Evolutionary conservation across 2,329 filamentous ascomycete species (phyloP), one percentile per base, ranked within the genome.

Genomic region (Talaromyces sp.): DNA sequence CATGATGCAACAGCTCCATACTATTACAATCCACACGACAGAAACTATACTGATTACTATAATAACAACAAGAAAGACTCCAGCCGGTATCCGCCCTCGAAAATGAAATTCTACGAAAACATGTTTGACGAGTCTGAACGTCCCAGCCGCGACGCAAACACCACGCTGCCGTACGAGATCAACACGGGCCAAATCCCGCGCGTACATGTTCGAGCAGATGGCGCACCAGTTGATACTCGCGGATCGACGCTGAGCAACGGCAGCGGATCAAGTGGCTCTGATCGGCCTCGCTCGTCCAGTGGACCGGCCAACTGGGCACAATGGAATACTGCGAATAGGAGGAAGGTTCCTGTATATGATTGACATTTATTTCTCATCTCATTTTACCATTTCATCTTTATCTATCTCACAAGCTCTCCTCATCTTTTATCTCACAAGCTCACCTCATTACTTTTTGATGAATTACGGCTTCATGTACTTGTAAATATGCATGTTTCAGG

Each of bases 161-260:
- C 55, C 9, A 54, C 54, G 3, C 52, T 57, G 9, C 54, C 58
- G 19, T 57, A 60, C 38, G 61, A 57, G n/a, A 60, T 57, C 11
- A 60, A 56, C n/a, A 57, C 60, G 5, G 38, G 57, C 55, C 53
- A 50, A 60, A 48, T 64, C 0, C 62, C 65, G 31, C 31, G 57
- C 14, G 64, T 66, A 21, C 68, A 68, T n/a, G 62, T 65, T 12
- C 65, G 66, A 27, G 48, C 68, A 1, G 70, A 71, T 7, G 57
- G 67, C 3, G 65, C 69, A 12, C 63, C 63, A 29, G 67, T 71
- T 3, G 69, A 72, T 10, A 46, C 29, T n/a, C 66, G 70, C 58
- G 63, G 8, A 68, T 60, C 31, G 35, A 65, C 14, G 63, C 57
- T 12, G 61, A 64, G 8, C 64, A 66, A 65, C 24, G 61, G 63